Evolutionary conservation across 2,329 filamentous ascomycete genomes (phyloP).

Genomic region (Penicillium sp.): DNA sequence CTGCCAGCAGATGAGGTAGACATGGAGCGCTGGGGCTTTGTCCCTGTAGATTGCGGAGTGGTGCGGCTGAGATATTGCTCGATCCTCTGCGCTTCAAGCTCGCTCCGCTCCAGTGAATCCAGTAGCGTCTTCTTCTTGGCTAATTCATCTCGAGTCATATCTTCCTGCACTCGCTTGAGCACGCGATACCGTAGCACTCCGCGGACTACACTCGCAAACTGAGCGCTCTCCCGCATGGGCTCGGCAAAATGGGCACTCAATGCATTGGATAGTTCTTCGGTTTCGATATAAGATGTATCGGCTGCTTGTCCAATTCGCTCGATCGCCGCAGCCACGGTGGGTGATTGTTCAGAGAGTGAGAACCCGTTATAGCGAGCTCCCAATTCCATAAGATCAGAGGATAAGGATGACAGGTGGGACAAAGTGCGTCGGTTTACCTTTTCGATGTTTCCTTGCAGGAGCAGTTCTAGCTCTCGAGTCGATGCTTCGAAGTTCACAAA

Average conservation of each 20-base stretch:
- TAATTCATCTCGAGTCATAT: conserved; percentile 93
- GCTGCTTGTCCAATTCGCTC: conserved; percentile 93
- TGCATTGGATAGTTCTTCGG: conserved; percentile 83
- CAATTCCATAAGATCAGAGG: conserved; percentile 86
- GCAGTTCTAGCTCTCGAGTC: conserved; percentile 85
- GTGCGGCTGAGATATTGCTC: conserved; percentile 83
- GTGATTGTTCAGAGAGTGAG: conserved; percentile 88
- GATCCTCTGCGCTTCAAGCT: conserved; percentile 88
- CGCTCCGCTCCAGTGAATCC: conserved; percentile 89
- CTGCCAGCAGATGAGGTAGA: conserved; percentile 57
- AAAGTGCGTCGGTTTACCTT: conserved; percentile 92
- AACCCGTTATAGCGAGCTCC: conserved; percentile 98
- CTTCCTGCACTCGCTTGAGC: conserved; percentile 92
- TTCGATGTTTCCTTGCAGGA: conserved; percentile 92
- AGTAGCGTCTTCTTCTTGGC: conserved; percentile 82
- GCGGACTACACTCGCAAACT: conserved; percentile 93
- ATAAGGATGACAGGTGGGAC: conserved; percentile 80
- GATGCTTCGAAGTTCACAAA: conserved; percentile 92
- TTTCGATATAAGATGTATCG: conserved; percentile 94
- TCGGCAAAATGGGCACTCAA: conserved; percentile 95
- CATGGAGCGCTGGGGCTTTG: conserved; percentile 68
- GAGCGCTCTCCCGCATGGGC: conserved; percentile 95
- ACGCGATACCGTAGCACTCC: conserved; percentile 87
- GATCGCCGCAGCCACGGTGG: conserved; percentile 86
- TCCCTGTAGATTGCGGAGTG: conserved; percentile 44